phyloP scores from a whole-genome alignment of 345 rosid species.

The Arabidopsis suecica region DNA sequence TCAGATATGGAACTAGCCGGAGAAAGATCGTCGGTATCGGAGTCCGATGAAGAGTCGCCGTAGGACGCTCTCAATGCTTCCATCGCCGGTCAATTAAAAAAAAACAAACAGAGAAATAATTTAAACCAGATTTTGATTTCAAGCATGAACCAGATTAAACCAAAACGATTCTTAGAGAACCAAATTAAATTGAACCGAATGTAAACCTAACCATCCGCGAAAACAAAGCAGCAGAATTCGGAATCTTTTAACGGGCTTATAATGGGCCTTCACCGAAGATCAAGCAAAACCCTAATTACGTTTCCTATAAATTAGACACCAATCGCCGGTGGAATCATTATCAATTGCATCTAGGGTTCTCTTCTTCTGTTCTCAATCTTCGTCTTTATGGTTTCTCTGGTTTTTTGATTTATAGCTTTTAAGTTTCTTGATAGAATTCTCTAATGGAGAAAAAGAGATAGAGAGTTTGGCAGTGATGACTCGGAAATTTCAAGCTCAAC shows the following conservation, averaged over 20 bases:
- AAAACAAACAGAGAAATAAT: not conserved
- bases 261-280: conserved; percentile 32
- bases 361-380: not conserved
- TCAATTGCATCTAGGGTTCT: conserved; percentile 3
- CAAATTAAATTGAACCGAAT: not conserved
- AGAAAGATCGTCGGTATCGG: conserved; percentile 43
- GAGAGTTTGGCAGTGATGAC: conserved; percentile 68
- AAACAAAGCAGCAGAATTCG: not conserved
- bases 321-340: not conserved
- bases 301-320: not conserved
- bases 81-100: conserved; percentile 43
- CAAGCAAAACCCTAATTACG: conserved; percentile 34
- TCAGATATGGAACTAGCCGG: not conserved
- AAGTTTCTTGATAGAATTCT: too few species aligned
- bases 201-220: not conserved
- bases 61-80: conserved; percentile 73
- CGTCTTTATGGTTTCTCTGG: not conserved
- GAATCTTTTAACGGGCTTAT: not conserved
- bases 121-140: not conserved
- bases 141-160: not conserved
- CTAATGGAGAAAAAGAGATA: not conserved
- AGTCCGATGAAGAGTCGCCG: conserved; percentile 69
- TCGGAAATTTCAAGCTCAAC: conserved; percentile 93
- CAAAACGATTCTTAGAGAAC: not conserved
- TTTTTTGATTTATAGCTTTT: not conserved